Evolutionary conservation across 805 yeast genomes (phyloP), one percentile per base, ranked within the genome.

Genomic region (Starmera dryadoides): DNA sequence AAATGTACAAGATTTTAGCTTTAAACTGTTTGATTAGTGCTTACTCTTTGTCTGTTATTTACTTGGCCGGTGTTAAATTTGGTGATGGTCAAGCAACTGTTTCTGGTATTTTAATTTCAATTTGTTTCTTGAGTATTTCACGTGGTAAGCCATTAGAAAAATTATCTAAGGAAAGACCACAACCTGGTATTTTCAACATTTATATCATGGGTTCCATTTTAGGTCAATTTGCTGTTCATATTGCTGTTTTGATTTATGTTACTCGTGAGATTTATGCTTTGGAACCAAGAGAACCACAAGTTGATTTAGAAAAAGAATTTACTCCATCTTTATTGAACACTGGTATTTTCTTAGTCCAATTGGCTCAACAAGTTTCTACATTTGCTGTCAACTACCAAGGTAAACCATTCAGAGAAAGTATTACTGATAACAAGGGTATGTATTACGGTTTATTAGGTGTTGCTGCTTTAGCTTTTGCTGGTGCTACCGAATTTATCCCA

Each of bases 371-470:
- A 63, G 95, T 93, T 38, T 86, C 97, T 14, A 93, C 98, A 0
- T 93, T 89, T 69, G 96, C 96, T 17, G 96, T 93, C 42, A 93
- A 93, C 66, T 93, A 93, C 64, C 95, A 87, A 68, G 98, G 98
- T 40, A 80, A 84, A 50, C 98, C 98, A 40, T 93, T 93, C 69
- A 82, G 95, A 61, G 96, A 93, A 66, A 78, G 86, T 41, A 83
- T 93, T 52, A 71, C 69, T 39, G 95, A 84, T 61, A 93, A 93
- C 66, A 85, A 81, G 64, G 98, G 97, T 48, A 93, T 93, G 98
- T 91, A 83, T 66, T 91, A 86, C 52, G 98, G 98, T 19, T 72
- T 93, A 41, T 58, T 91, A 29, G 96, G 96, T 49, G 97, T 91
- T 48, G 83, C 95, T 19, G 86, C 75, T 31, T 72, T 93, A 53